Evolutionary conservation across 768 basidiomycete species (phyloP).

Genomic region (Tricholoma sp.): DNA sequence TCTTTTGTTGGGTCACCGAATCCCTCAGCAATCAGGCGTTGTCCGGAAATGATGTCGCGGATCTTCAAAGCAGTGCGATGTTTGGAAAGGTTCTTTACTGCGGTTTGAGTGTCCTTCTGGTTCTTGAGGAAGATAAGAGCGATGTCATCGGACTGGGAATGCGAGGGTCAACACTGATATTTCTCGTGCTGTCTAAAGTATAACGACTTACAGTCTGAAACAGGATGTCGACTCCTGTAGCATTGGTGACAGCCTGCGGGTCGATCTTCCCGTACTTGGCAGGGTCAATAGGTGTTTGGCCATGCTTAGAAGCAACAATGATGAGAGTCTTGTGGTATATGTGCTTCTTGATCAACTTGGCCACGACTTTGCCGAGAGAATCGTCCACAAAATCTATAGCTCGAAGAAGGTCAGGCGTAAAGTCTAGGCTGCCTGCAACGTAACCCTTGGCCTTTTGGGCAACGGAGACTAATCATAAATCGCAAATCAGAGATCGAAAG

Average conservation of each 20-base stretch:
- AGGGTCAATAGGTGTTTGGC: background rate
- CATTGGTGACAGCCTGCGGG: background rate
- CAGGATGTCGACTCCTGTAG: background rate
- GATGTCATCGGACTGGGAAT: background rate
- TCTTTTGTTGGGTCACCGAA: background rate
- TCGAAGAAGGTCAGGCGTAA: background rate
- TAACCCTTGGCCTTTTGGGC: background rate
- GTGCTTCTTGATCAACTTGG: background rate
- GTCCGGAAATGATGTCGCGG: background rate
- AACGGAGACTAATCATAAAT: background rate
- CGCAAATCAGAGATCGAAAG: background rate
- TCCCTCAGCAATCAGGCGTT: background rate
- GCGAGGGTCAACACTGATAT: background rate
- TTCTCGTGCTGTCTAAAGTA: background rate
- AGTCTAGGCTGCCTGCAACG: background rate
- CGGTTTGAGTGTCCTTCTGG: background rate
- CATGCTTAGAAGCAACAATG: background rate
- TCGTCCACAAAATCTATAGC: background rate
- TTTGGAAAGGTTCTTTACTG: background rate
- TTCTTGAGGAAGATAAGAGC: background rate
- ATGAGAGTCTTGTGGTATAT: background rate
- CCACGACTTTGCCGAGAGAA: background rate
- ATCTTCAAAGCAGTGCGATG: background rate
- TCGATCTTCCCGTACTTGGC: background rate
- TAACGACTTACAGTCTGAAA: background rate